A percentile compares a stretch with the other conserved stretches of the same genome.
Evolutionary conservation across 1,284 basidiomycete species (phyloP).

Genomic region (Leccinum subrobustum): DNA sequence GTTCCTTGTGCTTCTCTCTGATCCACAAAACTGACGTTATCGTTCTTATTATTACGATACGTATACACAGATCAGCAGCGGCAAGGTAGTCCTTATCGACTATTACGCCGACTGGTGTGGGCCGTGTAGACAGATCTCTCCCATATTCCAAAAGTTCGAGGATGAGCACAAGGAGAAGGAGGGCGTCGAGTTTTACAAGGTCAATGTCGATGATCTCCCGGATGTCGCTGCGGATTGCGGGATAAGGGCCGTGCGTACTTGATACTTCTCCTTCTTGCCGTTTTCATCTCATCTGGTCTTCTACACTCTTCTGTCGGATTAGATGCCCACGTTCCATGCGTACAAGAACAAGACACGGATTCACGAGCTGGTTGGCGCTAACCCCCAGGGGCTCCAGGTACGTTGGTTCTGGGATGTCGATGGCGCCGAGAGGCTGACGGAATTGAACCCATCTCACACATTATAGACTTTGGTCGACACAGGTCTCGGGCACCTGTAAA

Average conservation of each 20-base stretch:
- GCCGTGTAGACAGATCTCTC: slow-evolving; percentile 69
- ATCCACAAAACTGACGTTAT: neutral
- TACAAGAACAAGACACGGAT: slow-evolving; percentile 54
- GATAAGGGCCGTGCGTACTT: slow-evolving; percentile 48
- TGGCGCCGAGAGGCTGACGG: neutral
- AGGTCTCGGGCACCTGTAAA: neutral
- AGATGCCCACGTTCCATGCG: slow-evolving; percentile 76
- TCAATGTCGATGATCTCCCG: slow-evolving; percentile 53
- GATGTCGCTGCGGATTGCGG: slow-evolving; percentile 46
- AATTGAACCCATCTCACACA: neutral
- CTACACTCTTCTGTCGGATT: neutral
- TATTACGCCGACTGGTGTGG: slow-evolving; percentile 61
- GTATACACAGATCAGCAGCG: slow-evolving; percentile 17
- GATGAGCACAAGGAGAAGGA: slow-evolving; percentile 30
- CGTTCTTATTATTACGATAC: neutral
- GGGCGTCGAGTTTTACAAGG: slow-evolving; percentile 63
- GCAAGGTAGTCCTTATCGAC: slow-evolving; percentile 53
- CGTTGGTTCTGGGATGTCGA: neutral
- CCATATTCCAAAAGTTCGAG: slow-evolving; percentile 59
- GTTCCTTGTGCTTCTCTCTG: neutral
- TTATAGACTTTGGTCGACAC: neutral
- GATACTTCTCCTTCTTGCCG: neutral
- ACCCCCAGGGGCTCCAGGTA: slow-evolving; percentile 16
- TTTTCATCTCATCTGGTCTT: neutral
- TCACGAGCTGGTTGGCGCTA: slow-evolving; percentile 64